Conservation (phyloP, 176 grass and related monocot species). For the Paspalum notatum region DNA sequence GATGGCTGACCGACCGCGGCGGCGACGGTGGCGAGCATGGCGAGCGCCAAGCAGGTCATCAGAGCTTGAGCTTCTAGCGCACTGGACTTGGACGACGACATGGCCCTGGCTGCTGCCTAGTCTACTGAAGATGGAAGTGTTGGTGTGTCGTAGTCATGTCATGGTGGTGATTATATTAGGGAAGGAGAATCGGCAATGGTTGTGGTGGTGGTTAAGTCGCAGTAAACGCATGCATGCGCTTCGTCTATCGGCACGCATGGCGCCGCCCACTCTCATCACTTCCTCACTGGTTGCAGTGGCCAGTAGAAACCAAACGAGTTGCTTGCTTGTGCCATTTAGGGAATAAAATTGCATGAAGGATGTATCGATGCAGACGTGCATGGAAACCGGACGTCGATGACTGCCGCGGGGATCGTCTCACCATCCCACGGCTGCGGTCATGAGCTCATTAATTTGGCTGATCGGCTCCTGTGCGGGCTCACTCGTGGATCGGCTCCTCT, state of each 20-base stretch:
- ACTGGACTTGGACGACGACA: not conserved
- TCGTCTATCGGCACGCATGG: conserved; percentile 20
- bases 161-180: too few species aligned
- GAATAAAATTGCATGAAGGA: too few species aligned
- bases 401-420: too few species aligned
- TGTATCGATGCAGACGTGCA: too few species aligned
- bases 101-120: not conserved
- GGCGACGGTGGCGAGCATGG: not conserved
- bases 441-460: too few species aligned
- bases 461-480: too few species aligned
- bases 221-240: conserved; percentile 2
- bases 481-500: too few species aligned
- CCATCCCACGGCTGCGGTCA: too few species aligned
- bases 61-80: not conserved
- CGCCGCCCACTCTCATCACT: conserved; percentile 10
- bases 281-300: too few species aligned
- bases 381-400: too few species aligned
- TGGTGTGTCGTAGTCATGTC: not conserved
- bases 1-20: not conserved
- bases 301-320: not conserved
- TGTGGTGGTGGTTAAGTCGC: conserved; percentile 28
- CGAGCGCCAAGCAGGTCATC: not conserved
- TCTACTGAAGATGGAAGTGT: not conserved
- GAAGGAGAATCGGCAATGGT: not conserved
- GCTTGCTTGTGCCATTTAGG: too few species aligned